Conservation (phyloP, 1,284 basidiomycete genomes). For the Porphyrellus sp. region DNA sequence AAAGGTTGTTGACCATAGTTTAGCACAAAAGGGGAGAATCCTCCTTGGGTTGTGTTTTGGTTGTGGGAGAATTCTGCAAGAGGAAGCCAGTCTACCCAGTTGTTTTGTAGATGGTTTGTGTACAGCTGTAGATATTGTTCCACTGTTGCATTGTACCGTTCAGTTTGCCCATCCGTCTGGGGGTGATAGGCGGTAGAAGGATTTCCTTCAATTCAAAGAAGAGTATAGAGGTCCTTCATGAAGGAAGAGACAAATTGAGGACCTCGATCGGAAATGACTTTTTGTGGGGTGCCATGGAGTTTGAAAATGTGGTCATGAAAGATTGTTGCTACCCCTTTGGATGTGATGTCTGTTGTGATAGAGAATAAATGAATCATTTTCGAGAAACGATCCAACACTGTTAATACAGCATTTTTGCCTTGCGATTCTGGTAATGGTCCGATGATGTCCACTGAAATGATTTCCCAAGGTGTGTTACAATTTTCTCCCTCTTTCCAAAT, state of each 20-base stretch:
- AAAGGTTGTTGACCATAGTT: background rate
- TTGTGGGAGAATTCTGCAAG: background rate
- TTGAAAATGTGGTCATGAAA: conserved; percentile 33
- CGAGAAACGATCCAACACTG: background rate
- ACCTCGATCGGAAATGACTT: conserved; percentile 23
- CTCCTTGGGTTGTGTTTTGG: background rate
- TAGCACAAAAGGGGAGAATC: background rate
- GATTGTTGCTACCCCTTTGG: conserved; percentile 25
- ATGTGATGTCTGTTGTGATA: conserved; percentile 11
- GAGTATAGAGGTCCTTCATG: background rate
- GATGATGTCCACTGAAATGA: background rate
- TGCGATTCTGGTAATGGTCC: background rate
- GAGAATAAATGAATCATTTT: background rate
- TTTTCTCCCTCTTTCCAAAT: no score
- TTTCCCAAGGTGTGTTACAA: background rate
- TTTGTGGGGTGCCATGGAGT: conserved; percentile 2
- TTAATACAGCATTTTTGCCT: background rate
- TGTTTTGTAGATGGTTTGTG: background rate
- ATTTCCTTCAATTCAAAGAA: background rate
- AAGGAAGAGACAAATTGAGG: background rate
- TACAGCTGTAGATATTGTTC: background rate
- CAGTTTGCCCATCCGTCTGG: background rate
- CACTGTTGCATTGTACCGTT: background rate
- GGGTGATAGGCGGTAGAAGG: background rate
- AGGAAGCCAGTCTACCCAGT: background rate